phyloP scores from a whole-genome alignment of 257 asterid species.

The Scutellaria minor region DNA sequence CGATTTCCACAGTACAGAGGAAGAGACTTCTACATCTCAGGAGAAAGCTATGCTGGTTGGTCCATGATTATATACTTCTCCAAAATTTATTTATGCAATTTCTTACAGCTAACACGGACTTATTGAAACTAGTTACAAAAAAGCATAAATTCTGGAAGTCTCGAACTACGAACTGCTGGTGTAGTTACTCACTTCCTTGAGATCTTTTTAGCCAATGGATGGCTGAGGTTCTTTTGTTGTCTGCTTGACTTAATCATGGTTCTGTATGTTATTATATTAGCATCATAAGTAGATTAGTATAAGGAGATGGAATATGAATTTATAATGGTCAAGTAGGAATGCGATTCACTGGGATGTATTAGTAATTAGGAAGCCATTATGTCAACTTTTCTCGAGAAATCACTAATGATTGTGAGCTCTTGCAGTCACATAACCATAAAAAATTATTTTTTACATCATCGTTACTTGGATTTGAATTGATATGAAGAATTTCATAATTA shows the following conservation, averaged over 20 bases:
- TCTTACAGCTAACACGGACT: not conserved
- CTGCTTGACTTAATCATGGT: not conserved
- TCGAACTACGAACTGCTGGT: not conserved
- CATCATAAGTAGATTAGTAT: not conserved
- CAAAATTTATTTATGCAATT: constrained; percentile 9
- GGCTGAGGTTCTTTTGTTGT: constrained; percentile 18
- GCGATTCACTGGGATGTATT: not conserved
- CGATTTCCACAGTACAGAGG: constrained; percentile 91
- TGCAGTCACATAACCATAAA: no score
- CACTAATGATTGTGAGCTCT: constrained; percentile 1
- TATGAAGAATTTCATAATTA: constrained; percentile 2
- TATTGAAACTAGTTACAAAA: not conserved
- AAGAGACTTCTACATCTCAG: constrained; percentile 78
- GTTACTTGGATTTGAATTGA: not conserved
- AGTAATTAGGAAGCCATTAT: not conserved
- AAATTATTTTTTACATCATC: not conserved
- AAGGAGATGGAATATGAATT: not conserved
- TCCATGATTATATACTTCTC: constrained; percentile 24
- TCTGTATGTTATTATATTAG: not conserved
- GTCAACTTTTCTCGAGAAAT: not conserved
- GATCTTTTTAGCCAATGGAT: not conserved
- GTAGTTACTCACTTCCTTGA: not conserved
- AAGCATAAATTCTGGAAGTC: not conserved
- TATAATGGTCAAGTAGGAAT: not conserved
- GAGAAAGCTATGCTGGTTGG: constrained; percentile 97